Evolutionary conservation across 208 protist species (phyloP), one percentile per base, ranked within the genome.

Genomic region (Spongospora subterranea): DNA sequence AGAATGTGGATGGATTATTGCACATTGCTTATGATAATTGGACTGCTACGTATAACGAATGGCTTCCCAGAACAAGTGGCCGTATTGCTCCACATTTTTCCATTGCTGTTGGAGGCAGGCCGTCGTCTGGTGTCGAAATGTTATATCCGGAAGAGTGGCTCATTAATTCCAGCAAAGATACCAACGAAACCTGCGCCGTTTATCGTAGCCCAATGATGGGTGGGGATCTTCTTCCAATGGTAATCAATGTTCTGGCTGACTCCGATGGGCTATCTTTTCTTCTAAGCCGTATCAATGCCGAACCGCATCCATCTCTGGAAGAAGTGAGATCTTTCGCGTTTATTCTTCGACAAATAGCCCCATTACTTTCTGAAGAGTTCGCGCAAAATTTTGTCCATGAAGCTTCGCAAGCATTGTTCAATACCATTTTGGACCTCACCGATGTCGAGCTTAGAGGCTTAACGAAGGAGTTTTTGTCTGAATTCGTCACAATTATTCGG

Each of bases 11-110:
- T 40, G 71, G 71, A 40, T n/a, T 45, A 20, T 6, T 82, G 17
- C 71, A 43, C 11, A 35, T 82, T 43, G 6, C 71, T 40, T 82
- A 82, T 82, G 71, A 82, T n/a, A 35, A 35, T n/a, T 82, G 71
- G 71, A n/a, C 71, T 35, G 6, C 71, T 35, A 35, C 71, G n/a
- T 82, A 82, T n/a, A 82, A 82, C 71, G 71, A 82, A n/a, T 45
- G 35, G 35, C 71, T 82, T 20, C 71, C 71, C 6, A 35, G 71
- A 35, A 82, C 71, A 6, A 45, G 71, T 43, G 71, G 17, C 71
- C 71, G 71, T 82, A 20, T 82, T 6, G 17, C 6, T 6, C 71
- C 71, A 17, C 71, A 82, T 82, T 45, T 82, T 20, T 82, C 71
- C 6, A 35, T 82, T n/a, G 71, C 71, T 17, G 71, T 82, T 35